These are phyloP conservation scores for Saccharomycopsis microspora DNA, from an alignment of 805 yeast genomes.

Conservation along the genomic window DNA sequence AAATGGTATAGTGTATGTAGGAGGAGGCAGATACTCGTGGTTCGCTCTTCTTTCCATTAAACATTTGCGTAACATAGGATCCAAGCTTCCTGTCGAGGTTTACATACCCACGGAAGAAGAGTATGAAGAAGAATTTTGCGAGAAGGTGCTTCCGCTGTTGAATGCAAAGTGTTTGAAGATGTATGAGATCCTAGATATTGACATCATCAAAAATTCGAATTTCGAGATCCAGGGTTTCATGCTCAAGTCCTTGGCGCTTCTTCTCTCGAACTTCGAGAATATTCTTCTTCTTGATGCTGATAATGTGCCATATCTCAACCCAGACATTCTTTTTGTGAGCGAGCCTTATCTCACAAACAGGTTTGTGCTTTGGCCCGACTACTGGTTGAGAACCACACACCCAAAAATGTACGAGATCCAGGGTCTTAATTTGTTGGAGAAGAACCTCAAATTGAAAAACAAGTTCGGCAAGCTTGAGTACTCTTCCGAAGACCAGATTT, in stretches of 20 bases:
- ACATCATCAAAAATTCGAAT: constrained; percentile 38
- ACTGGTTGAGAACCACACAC: constrained; percentile 58
- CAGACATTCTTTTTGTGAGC: constrained; percentile 40
- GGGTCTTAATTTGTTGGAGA: constrained; percentile 22
- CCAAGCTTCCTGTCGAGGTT: constrained; percentile 70
- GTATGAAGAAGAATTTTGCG: constrained; percentile 64
- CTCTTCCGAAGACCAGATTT: constrained; percentile 18
- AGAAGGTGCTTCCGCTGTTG: constrained; percentile 43
- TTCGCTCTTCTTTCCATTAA: constrained; percentile 54
- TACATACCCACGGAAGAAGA: constrained; percentile 62
- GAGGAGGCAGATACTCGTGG: constrained; percentile 74
- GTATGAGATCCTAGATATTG: constrained; percentile 40
- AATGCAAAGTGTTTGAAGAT: constrained; percentile 61
- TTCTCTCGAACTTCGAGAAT: constrained; percentile 64
- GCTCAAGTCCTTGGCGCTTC: constrained; percentile 54
- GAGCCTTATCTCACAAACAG: constrained; percentile 31
- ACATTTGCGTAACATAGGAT: constrained; percentile 54
- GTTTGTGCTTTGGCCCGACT: constrained; percentile 56
- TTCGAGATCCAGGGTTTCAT: constrained; percentile 56
- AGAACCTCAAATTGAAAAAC: not conserved
- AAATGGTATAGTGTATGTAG: constrained; percentile 42
- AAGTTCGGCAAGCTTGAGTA: constrained; percentile 17
- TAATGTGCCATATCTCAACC: constrained; percentile 55
- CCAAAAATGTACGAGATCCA: constrained; percentile 51
- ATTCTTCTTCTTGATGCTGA: constrained; percentile 68